Evolutionary conservation across 2,329 filamentous ascomycete species (phyloP), one percentile per base, ranked within the genome.

Genomic region (Trichoderma koningiopsis): DNA sequence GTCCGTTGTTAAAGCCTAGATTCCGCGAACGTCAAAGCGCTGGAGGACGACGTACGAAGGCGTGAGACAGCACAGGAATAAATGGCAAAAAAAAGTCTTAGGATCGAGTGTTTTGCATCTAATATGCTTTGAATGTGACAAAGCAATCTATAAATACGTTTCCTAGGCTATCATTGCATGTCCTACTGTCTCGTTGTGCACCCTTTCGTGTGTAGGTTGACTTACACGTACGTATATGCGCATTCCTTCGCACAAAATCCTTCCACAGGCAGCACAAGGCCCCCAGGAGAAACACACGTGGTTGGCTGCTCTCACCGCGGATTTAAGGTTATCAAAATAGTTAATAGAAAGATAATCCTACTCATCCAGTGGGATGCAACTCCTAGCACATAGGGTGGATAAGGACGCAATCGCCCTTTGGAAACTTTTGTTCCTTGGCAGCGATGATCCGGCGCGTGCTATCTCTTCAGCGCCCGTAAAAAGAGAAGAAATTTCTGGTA

Each of bases 311-410:
- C 19, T 47, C 47, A 10, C 14, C 37, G 22, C 47, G 14, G n/a
- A 66, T 49, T 58, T 66, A 66, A 66, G 63, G 63, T 66, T 66
- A 58, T 37, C 29, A 19, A 35, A 24, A 47, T 43, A 58, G 53
- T 22, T 8, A 64, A 64, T 31, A 14, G 33, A n/a, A 43, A 13
- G 37, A 29, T 27, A 31, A 57, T 49, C 27, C 37, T 24, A 43
- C 3, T 19, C 19, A 31, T 24, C 8, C 37, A 14, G 27, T 3
- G 24, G 63, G 63, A 58, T 58, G 63, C 37, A 49, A 58, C 53
- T 43, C 29, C 10, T 58, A 16, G 40, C 11, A 10, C 22, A 5
- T n/a, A 16, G 35, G 47, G 37, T 58, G 53, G 63, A 66, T 58
- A 66, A 35, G 24, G 31, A 11, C n/a, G 40, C 16, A 49, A 11